Evolutionary conservation across 495 filamentous ascomycete species (phyloP), one percentile per base, ranked within the genome.

Genomic region (Hyphodiscus hymeniophilus): DNA sequence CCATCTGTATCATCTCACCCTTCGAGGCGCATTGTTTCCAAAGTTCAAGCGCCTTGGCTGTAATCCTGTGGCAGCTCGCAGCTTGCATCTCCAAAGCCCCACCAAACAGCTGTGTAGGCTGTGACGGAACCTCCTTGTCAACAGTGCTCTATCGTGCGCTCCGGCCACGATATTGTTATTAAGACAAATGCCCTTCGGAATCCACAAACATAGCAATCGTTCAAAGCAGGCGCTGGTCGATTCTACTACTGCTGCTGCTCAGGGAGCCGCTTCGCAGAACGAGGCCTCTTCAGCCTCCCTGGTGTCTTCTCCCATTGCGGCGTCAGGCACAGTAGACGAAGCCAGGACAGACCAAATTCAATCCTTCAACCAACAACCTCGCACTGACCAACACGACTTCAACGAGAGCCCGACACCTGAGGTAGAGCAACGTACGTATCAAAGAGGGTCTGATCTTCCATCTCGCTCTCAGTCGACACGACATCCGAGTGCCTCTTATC

Each of bases 221-320:
- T 62, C 61, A 41, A 61, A 60, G 47, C 57, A 58, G 46, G 56
- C 52, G 45, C 46, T 62, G 50, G 52, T 51, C 41, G 55, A 60
- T 36, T 40, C 42, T 13, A 47, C 56, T 38, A 26, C 51, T 12
- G 36, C 24, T 18, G 7, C 26, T 34, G 16, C 22, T 18, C n/a
- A 38, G 18, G 34, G 34, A 7, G 34, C n/a, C 2, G n/a, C n/a
- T 20, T 16, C 41, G 21, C n/a, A 13, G 26, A 42, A 10, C 15
- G 31, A 28, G 26, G 26, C 26, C 26, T 10, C 26, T 28, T 28
- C 26, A 28, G 26, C 26, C 26, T 28, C 26, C 26, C n/a, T n/a
- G n/a, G 30, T 17, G 20, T 16, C 26, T 31, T 20, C 33, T 21
- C 28, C n/a, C 24, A 22, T 24, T 20, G 22, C 35, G 13, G 28